Evolutionary conservation across 2,329 filamentous ascomycete species (phyloP).

Genomic region (Fusarium goolgardi): DNA sequence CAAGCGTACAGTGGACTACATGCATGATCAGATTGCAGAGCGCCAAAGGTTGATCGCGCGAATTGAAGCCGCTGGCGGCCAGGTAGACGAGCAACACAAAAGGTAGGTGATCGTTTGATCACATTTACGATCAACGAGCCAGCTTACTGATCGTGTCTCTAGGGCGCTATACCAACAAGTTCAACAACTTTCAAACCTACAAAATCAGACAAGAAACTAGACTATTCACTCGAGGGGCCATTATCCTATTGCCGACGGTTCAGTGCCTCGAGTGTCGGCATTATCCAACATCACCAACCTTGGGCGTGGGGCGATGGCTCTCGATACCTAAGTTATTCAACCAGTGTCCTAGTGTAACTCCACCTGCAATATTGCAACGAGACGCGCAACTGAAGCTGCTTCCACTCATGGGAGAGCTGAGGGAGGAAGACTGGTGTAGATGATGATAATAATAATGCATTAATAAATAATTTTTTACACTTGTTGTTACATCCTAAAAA

Average conservation of each 20-base stretch:
- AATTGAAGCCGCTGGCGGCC: conserved; percentile 69
- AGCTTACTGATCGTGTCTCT: conserved; percentile 20
- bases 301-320: background rate
- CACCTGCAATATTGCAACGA: conserved; percentile 12
- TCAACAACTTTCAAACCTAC: background rate
- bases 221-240: background rate
- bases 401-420: conserved; percentile 18
- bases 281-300: background rate
- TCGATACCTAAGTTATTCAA: background rate
- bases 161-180: conserved; percentile 42
- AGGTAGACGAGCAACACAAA: conserved; percentile 62
- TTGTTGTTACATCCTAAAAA: conserved; percentile 10
- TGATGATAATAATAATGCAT: conserved; percentile 8
- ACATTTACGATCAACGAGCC: background rate
- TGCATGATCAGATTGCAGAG: conserved; percentile 69
- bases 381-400: conserved; percentile 9
- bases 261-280: background rate
- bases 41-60: conserved; percentile 67
- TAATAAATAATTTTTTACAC: conserved; percentile 20
- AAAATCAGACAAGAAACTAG: background rate
- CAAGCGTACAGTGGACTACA: conserved; percentile 74
- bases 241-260: background rate
- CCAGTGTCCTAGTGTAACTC: background rate
- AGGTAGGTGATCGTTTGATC: conserved; percentile 50
- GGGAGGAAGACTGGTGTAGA: conserved; percentile 2